Conservation (phyloP, 495 filamentous ascomycete genomes). For the Penicillium canescens region DNA sequence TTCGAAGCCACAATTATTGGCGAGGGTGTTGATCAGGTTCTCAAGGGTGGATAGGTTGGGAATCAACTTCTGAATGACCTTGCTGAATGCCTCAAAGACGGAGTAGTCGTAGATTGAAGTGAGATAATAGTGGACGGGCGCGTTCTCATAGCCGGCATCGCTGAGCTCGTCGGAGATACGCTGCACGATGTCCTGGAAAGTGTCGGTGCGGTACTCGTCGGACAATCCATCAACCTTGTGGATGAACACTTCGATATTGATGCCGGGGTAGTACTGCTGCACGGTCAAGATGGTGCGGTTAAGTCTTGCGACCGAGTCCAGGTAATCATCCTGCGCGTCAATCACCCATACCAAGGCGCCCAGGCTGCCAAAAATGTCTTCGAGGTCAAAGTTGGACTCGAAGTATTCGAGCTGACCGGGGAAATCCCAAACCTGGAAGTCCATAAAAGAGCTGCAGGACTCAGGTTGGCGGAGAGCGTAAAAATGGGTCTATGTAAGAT, state of each 20-base stretch:
- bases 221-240: conserved; percentile 96
- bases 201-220: conserved; percentile 92
- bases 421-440: conserved; percentile 97
- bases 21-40: conserved; percentile 84
- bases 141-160: conserved; percentile 87
- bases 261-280: conserved; percentile 80
- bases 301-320: conserved; percentile 82
- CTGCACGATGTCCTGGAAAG: conserved; percentile 91
- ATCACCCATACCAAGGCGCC: conserved; percentile 98
- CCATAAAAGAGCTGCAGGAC: conserved; percentile 83
- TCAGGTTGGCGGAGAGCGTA: not conserved
- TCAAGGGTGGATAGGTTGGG: conserved; percentile 91
- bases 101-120: conserved; percentile 97
- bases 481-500: not conserved
- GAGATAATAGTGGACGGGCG: conserved; percentile 87
- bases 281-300: conserved; percentile 85
- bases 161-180: conserved; percentile 95
- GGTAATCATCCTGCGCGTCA: conserved; percentile 95
- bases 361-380: conserved; percentile 88
- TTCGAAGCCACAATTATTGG: conserved; percentile 86
- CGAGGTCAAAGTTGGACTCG: conserved; percentile 81
- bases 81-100: conserved; percentile 97
- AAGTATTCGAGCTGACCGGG: conserved; percentile 90
- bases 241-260: conserved; percentile 97
- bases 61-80: conserved; percentile 96